Conservation (phyloP, 805 yeast species). For the Candida cerambycidarum region DNA sequence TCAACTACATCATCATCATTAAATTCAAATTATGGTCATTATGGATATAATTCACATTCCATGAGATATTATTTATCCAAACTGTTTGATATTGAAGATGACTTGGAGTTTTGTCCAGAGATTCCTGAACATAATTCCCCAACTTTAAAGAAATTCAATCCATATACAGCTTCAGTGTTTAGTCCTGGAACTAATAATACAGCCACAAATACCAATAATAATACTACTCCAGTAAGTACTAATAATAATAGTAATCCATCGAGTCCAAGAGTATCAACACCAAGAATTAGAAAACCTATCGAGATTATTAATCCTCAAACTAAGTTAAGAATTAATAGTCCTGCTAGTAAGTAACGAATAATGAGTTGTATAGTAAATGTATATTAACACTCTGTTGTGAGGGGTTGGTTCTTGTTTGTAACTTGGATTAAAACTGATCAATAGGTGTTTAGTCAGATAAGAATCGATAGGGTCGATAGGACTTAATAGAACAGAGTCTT, state of each 20-base stretch:
- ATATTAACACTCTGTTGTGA: conserved; percentile 3
- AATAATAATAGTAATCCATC: conserved; percentile 8
- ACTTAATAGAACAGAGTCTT: too few relatives aligned
- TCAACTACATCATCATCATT: conserved; percentile 17
- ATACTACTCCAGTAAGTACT: conserved; percentile 12
- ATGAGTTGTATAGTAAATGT: conserved; percentile 10
- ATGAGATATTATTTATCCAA: conserved; percentile 58
- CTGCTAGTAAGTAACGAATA: conserved; percentile 30
- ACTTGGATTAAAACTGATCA: too few relatives aligned
- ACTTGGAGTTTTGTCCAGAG: conserved; percentile 64
- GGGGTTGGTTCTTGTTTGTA: too few relatives aligned
- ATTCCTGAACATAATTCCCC: conserved; percentile 42
- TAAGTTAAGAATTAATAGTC: conserved; percentile 55
- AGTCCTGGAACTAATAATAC: conserved; percentile 39
- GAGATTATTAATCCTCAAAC: conserved; percentile 66
- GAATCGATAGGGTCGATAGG: too few relatives aligned
- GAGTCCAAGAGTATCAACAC: conserved; percentile 52
- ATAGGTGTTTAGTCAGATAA: not conserved
- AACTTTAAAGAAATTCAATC: conserved; percentile 55
- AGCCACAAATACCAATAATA: conserved; percentile 2
- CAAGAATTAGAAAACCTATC: conserved; percentile 57
- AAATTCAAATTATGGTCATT: conserved; percentile 21
- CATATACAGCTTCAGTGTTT: conserved; percentile 64
- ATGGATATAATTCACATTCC: conserved; percentile 35
- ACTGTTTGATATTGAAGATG: conserved; percentile 63